Conservation (phyloP, 1,139 yeast genomes). For the Kurtzmaniella quercitrusa region DNA sequence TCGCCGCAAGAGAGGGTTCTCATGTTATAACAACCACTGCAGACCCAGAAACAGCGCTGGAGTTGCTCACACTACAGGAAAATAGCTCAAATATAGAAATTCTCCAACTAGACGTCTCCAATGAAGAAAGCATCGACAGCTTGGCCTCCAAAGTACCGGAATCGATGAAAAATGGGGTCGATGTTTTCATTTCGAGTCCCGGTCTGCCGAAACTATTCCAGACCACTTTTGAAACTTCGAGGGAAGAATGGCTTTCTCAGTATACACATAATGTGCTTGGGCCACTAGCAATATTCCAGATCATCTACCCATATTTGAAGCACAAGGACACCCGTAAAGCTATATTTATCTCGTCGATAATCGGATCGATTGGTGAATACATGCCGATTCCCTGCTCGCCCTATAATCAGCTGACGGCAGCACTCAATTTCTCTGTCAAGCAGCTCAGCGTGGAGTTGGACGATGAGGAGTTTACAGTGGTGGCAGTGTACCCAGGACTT, state of each 20-base stretch:
- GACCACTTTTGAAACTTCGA: slow-evolving; percentile 6
- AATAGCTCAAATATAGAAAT: slow-evolving; percentile 4
- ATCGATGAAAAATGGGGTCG: slow-evolving; percentile 9
- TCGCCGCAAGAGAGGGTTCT: not conserved
- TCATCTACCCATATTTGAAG: slow-evolving; percentile 20
- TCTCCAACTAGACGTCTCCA: slow-evolving; percentile 4
- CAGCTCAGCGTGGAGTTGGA: slow-evolving; percentile 17
- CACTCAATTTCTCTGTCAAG: slow-evolving; percentile 18
- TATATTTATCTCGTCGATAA: slow-evolving; percentile 6
- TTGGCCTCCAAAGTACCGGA: slow-evolving; percentile 3
- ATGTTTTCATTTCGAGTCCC: slow-evolving; percentile 17
- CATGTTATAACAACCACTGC: not conserved
- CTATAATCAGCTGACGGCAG: slow-evolving; percentile 26
- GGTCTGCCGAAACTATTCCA: slow-evolving; percentile 9
- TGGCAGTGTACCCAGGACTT: slow-evolving; percentile 27
- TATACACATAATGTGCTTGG: slow-evolving; percentile 26
- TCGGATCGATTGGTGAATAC: slow-evolving; percentile 5
- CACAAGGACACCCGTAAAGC: slow-evolving; percentile 5
- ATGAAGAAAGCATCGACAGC: slow-evolving; percentile 6
- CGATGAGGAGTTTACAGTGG: slow-evolving; percentile 17
- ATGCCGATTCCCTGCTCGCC: slow-evolving; percentile 14
- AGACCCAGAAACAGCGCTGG: not conserved
- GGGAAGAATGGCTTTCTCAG: slow-evolving; percentile 15
- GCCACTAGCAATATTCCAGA: slow-evolving; percentile 22
- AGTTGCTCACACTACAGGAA: not conserved